These are phyloP conservation scores for Xylariaceae sp. DNA, from an alignment of 2,329 filamentous ascomycete species.

Conservation along the genomic window DNA sequence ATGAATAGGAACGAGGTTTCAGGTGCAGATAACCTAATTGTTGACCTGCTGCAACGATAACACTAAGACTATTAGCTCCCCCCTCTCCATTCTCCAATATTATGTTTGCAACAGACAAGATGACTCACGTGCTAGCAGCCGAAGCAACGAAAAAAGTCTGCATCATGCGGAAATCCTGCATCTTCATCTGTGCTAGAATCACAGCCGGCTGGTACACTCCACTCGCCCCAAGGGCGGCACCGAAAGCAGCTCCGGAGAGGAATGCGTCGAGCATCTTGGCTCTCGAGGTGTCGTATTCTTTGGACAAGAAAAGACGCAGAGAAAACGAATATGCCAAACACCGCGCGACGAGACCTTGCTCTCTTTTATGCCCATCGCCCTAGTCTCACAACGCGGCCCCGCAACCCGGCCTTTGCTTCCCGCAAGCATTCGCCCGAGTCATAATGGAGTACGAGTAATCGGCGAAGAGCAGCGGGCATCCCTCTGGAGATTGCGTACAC, in stretches of 20 bases:
- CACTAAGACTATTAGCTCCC: slow-evolving; percentile 10
- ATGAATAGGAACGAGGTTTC: slow-evolving; percentile 48
- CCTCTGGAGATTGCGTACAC: no score
- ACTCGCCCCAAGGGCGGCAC: slow-evolving; percentile 57
- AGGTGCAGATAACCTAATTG: slow-evolving; percentile 41
- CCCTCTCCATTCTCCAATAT: not conserved
- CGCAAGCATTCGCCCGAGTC: no score
- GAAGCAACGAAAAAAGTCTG: slow-evolving; percentile 63
- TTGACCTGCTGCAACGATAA: slow-evolving; percentile 45
- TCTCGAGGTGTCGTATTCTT: no score
- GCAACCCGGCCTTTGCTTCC: no score
- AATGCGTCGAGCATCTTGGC: slow-evolving; percentile 21
- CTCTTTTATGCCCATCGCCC: no score
- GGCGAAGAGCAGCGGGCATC: no score
- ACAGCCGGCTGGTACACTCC: slow-evolving; percentile 60
- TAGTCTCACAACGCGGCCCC: no score
- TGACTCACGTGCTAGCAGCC: slow-evolving; percentile 58
- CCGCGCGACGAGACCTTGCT: no score
- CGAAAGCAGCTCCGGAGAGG: slow-evolving; percentile 57
- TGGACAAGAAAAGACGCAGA: no score
- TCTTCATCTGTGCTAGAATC: slow-evolving; percentile 59
- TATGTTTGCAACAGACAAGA: not conserved
- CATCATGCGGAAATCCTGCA: slow-evolving; percentile 64
- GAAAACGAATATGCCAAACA: no score
- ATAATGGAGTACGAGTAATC: no score